phyloP scores from a whole-genome alignment of 2,329 filamentous ascomycete species.

The Aphanoascus verrucosus region DNA sequence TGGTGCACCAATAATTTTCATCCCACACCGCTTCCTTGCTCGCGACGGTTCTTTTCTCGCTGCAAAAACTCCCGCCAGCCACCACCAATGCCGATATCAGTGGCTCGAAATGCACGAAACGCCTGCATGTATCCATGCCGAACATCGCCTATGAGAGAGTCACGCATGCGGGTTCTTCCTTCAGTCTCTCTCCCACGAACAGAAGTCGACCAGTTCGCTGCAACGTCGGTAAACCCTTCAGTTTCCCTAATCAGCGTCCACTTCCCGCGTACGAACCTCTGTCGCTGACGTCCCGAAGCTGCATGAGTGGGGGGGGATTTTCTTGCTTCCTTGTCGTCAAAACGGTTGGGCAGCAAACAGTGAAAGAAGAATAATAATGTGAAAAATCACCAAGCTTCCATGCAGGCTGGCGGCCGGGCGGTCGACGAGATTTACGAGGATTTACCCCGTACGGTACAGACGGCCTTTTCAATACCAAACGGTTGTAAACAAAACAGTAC shows the following conservation, averaged over 20 bases:
- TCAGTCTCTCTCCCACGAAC: neutral
- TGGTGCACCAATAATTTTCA: slow-evolving; percentile 6
- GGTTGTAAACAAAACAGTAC: slow-evolving; percentile 1
- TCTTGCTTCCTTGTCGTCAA: neutral
- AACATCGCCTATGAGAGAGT: neutral
- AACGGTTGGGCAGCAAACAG: slow-evolving; percentile 8
- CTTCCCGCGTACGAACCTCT: slow-evolving; percentile 7
- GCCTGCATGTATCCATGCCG: neutral
- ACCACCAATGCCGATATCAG: neutral
- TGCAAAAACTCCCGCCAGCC: slow-evolving; percentile 1
- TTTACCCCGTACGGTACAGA: neutral
- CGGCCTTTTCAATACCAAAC: neutral
- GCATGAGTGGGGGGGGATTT: slow-evolving; percentile 1
- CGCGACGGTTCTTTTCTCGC: neutral
- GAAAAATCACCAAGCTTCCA: neutral
- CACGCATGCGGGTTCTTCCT: slow-evolving; percentile 2
- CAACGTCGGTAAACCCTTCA: slow-evolving; percentile 1
- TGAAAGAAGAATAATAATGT: neutral
- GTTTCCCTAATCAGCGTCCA: neutral
- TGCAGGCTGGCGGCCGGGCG: neutral
- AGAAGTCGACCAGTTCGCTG: neutral
- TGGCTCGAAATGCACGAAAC: slow-evolving; percentile 1
- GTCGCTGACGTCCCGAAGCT: neutral
- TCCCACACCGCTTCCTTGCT: slow-evolving; percentile 5
- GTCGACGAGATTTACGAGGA: neutral